Percentiles rank a stretch among this genome's conserved stretches.
Conservation (phyloP, 306 rosid genomes). For the Glycine tomentella region DNA sequence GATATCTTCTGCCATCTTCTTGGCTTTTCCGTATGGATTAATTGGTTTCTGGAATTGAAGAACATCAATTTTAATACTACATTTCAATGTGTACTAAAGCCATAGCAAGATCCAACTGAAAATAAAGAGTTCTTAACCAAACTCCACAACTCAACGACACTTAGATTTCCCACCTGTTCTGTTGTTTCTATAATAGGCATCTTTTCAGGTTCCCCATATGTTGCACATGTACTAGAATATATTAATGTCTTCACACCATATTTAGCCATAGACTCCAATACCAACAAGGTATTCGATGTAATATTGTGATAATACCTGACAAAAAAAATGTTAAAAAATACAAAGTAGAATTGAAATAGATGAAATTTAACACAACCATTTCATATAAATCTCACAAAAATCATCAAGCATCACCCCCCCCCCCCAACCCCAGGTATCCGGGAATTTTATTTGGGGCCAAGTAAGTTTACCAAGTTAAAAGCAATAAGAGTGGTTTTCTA, state of each 20-base stretch:
- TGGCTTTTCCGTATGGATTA: constrained; percentile 99
- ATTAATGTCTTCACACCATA: constrained; percentile 85
- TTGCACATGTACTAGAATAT: constrained; percentile 98
- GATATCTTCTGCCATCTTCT: constrained; percentile 99
- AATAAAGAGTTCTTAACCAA: constrained; percentile 29
- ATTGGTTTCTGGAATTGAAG: constrained; percentile 72
- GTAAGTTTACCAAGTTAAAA: not conserved
- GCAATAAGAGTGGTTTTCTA: not conserved
- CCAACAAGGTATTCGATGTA: constrained; percentile 89
- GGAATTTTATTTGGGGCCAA: no score
- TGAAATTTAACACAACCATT: constrained; percentile 13
- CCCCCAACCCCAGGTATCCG: no score
- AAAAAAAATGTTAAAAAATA: constrained; percentile 30
- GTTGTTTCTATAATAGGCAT: constrained; percentile 98
- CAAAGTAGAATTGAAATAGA: constrained; percentile 3
- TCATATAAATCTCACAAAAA: constrained; percentile 15
- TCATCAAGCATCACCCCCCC: not conserved
- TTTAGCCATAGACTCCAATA: constrained; percentile 84
- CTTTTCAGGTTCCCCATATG: constrained; percentile 96
- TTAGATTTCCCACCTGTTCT: constrained; percentile 66
- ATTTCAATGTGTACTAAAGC: constrained; percentile 9
- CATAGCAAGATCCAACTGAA: constrained; percentile 18
- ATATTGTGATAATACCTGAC: constrained; percentile 97
- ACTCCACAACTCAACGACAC: not conserved
- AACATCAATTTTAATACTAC: constrained; percentile 9